Percentiles rank a stretch among this genome's conserved stretches.
These are phyloP conservation scores for Colletotrichum sp. DNA, from an alignment of 2,329 filamentous ascomycete species.

Conservation along the genomic window DNA sequence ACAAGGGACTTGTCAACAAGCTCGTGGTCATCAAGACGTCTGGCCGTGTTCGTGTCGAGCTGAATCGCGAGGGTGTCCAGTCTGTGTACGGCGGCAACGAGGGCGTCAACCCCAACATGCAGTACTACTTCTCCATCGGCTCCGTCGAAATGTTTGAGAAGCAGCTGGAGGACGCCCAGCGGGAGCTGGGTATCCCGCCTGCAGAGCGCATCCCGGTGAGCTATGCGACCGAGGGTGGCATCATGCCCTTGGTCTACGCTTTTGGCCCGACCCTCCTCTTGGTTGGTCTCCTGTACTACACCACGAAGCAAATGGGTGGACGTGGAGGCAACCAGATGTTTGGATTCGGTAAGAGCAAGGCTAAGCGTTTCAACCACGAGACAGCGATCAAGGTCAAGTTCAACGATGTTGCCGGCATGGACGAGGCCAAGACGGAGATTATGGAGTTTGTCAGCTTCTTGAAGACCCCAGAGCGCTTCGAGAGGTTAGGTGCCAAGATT, in stretches of 20 bases:
- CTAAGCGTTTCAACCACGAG: slow-evolving; percentile 98
- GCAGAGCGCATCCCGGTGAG: slow-evolving; percentile 92
- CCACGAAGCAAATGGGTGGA: slow-evolving; percentile 76
- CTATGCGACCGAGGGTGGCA: slow-evolving; percentile 79
- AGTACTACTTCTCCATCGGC: slow-evolving; percentile 94
- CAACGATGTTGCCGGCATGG: slow-evolving; percentile 94
- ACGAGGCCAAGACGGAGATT: slow-evolving; percentile 97
- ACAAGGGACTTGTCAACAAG: slow-evolving; percentile 95
- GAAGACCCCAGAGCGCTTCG: slow-evolving; percentile 90
- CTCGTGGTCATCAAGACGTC: slow-evolving; percentile 76
- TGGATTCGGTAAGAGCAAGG: slow-evolving; percentile 93
- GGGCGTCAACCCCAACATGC: slow-evolving; percentile 70
- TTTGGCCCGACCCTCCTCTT: slow-evolving; percentile 90
- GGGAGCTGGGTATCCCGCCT: slow-evolving; percentile 83
- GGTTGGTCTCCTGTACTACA: slow-evolving; percentile 81
- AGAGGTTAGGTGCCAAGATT: slow-evolving; percentile 96
- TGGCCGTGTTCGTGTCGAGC: slow-evolving; percentile 75
- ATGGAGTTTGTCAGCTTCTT: slow-evolving; percentile 99
- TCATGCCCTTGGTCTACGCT: slow-evolving; percentile 73
- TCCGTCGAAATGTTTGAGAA: slow-evolving; percentile 93
- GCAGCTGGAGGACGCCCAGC: slow-evolving; percentile 85
- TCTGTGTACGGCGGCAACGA: slow-evolving; percentile 76
- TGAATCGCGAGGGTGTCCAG: slow-evolving; percentile 76
- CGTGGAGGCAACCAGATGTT: slow-evolving; percentile 83
- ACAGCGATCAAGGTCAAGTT: slow-evolving; percentile 97